Percentiles rank a stretch among this genome's conserved stretches.
phyloP scores from a whole-genome alignment of 495 filamentous ascomycete species.

The Aspergillus leporis region DNA sequence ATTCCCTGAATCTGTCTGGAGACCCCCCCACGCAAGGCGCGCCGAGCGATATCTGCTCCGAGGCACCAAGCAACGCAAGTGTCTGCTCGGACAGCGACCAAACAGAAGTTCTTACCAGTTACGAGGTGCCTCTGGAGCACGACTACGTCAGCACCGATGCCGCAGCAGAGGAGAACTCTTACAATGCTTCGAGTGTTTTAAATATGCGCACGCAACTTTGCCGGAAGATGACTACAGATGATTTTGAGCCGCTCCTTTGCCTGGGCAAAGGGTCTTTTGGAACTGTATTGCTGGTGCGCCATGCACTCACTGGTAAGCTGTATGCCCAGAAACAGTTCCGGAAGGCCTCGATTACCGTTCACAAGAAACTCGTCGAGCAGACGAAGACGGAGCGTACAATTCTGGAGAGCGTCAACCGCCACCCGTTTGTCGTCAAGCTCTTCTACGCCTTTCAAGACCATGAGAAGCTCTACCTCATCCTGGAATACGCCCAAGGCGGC shows the following conservation, averaged over 20 bases:
- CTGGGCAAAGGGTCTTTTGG: slow-evolving; percentile 95
- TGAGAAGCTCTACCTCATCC: slow-evolving; percentile 95
- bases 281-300: slow-evolving; percentile 88
- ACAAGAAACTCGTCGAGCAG: slow-evolving; percentile 92
- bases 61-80: slow-evolving; percentile 54
- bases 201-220: slow-evolving; percentile 46
- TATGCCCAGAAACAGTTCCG: slow-evolving; percentile 99
- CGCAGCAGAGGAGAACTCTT: slow-evolving; percentile 36
- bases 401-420: slow-evolving; percentile 89
- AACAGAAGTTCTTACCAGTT: slow-evolving; percentile 66
- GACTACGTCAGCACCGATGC: slow-evolving; percentile 82
- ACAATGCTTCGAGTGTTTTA: slow-evolving; percentile 19
- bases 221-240: slow-evolving; percentile 86
- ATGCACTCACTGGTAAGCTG: slow-evolving; percentile 79
- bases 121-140: slow-evolving; percentile 83
- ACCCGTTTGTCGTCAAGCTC: slow-evolving; percentile 95
- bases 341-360: slow-evolving; percentile 88
- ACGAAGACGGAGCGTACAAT: slow-evolving; percentile 95
- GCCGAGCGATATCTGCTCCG: slow-evolving; percentile 38
- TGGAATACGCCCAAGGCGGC: slow-evolving; percentile 97
- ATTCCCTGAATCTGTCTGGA: slow-evolving; percentile 60
- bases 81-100: slow-evolving; percentile 57
- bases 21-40: slow-evolving; percentile 27
- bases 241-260: slow-evolving; percentile 92
- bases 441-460: slow-evolving; percentile 99